Percentiles rank a stretch among this genome's conserved stretches.
Conservation (phyloP, 345 rosid genomes). For the Pelargonium nanum region DNA sequence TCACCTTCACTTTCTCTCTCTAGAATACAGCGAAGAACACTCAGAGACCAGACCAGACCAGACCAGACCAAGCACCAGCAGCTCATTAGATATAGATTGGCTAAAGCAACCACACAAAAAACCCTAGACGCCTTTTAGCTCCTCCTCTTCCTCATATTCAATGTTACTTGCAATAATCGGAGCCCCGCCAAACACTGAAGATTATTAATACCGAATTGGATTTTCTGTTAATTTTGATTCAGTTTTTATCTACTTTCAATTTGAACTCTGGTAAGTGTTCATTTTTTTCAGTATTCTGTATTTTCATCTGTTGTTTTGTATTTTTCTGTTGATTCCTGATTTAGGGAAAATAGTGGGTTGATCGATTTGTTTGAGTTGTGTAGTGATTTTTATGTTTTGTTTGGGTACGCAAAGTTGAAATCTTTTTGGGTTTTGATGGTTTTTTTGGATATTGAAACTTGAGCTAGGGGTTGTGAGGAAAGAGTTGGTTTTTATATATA, state of each 20-base stretch:
- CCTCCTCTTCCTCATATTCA: not conserved
- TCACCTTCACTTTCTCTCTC: constrained; percentile 33
- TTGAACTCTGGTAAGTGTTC: constrained; percentile 25
- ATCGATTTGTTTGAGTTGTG: constrained; percentile 25
- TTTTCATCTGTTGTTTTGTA: constrained; percentile 1
- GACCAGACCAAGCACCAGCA: constrained; percentile 6
- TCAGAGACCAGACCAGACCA: constrained; percentile 28
- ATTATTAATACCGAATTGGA: not conserved
- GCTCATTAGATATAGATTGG: not conserved
- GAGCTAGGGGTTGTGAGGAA: constrained; percentile 4
- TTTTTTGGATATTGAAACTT: constrained; percentile 16
- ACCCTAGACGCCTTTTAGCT: not conserved
- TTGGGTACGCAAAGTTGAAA: constrained; percentile 3
- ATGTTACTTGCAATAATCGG: not conserved
- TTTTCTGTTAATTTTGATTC: not conserved
- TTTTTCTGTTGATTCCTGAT: constrained; percentile 20
- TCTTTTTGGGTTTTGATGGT: constrained; percentile 7
- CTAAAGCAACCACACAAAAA: constrained; percentile 4
- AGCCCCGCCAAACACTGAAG: not conserved
- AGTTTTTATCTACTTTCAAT: constrained; percentile 15
- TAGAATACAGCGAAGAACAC: constrained; percentile 57
- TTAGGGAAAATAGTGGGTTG: constrained; percentile 23
- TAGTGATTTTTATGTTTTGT: constrained; percentile 3
- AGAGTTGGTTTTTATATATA: not conserved
- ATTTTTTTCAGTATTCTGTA: not conserved